Conservation (phyloP, 2,329 filamentous ascomycete genomes). For the Thermothelomyces thermophilus region DNA sequence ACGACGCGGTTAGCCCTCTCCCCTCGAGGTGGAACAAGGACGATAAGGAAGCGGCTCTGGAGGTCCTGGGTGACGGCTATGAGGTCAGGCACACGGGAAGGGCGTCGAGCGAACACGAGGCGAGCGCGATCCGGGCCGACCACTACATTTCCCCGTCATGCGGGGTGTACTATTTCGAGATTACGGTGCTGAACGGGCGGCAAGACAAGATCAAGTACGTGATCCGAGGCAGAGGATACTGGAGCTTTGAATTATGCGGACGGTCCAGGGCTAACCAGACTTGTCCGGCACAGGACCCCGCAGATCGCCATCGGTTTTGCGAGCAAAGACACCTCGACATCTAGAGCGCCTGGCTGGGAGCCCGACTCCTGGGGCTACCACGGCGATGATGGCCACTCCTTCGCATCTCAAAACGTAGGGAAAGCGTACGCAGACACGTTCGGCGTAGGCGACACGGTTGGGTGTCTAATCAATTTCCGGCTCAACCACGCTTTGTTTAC, state of each 20-base stretch:
- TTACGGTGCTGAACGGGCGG: conserved; percentile 45
- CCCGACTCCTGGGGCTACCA: conserved; percentile 63
- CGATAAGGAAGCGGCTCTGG: conserved; percentile 68
- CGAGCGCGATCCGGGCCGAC: conserved; percentile 75
- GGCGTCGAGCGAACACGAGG: conserved; percentile 60
- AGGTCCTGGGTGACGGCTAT: conserved; percentile 65
- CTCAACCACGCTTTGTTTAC: conserved; percentile 62
- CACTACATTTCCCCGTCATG: conserved; percentile 81
- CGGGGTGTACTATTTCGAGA: conserved; percentile 92
- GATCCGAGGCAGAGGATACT: not conserved
- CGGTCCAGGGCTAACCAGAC: conserved; percentile 13
- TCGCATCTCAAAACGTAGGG: conserved; percentile 49
- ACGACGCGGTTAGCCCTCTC: conserved; percentile 56
- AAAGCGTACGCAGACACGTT: conserved; percentile 53
- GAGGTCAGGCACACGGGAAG: conserved; percentile 57
- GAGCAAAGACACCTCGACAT: conserved; percentile 45
- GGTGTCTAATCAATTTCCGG: conserved; percentile 60
- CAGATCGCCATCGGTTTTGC: conserved; percentile 59
- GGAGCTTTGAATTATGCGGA: not conserved
- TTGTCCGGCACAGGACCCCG: conserved; percentile 35
- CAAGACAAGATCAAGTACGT: conserved; percentile 46
- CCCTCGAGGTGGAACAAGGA: conserved; percentile 76
- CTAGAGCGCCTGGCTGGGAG: conserved; percentile 60
- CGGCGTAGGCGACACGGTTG: conserved; percentile 51
- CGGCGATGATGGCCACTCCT: conserved; percentile 59